Evolutionary conservation across 257 asterid genomes (phyloP).

Genomic region (Ilex asprella): DNA sequence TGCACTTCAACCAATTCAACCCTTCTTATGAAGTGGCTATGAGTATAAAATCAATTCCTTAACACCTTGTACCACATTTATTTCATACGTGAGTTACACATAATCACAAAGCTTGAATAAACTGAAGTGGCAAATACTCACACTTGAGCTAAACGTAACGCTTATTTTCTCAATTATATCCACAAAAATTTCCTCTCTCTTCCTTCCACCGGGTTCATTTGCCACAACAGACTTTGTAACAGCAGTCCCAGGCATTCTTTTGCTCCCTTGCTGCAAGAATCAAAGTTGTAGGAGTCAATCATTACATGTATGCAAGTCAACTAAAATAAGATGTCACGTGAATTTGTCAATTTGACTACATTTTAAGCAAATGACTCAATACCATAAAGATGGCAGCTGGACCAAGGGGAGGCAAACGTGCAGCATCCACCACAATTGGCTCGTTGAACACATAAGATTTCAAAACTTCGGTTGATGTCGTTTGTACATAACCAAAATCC

Average conservation of each 20-base stretch:
- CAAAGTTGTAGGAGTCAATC: conserved; percentile 21
- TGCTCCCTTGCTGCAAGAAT: conserved; percentile 83
- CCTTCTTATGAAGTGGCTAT: too few relatives aligned
- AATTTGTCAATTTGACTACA: too few relatives aligned
- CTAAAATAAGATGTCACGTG: not conserved
- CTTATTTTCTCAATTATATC: conserved; percentile 98
- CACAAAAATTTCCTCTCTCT: conserved; percentile 97
- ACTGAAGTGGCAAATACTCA: conserved; percentile 39
- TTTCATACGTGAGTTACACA: too few relatives aligned
- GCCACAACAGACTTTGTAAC: conserved; percentile 96
- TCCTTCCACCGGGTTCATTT: conserved; percentile 93
- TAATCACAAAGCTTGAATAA: too few relatives aligned
- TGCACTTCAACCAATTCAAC: too few relatives aligned
- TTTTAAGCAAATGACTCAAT: conserved; percentile 17
- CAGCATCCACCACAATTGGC: conserved; percentile 93
- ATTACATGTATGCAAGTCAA: conserved; percentile 4
- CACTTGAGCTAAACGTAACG: conserved; percentile 96
- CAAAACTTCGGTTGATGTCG: conserved; percentile 94
- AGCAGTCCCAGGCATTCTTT: conserved; percentile 98
- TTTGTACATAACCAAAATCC: conserved; percentile 98
- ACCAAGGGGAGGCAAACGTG: conserved; percentile 82
- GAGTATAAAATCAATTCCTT: too few relatives aligned
- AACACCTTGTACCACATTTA: too few relatives aligned
- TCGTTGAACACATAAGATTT: conserved; percentile 92
- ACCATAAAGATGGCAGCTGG: conserved; percentile 96